Evolutionary conservation across 2,329 filamentous ascomycete genomes (phyloP).

Genomic region (Nothopassalora personata): DNA sequence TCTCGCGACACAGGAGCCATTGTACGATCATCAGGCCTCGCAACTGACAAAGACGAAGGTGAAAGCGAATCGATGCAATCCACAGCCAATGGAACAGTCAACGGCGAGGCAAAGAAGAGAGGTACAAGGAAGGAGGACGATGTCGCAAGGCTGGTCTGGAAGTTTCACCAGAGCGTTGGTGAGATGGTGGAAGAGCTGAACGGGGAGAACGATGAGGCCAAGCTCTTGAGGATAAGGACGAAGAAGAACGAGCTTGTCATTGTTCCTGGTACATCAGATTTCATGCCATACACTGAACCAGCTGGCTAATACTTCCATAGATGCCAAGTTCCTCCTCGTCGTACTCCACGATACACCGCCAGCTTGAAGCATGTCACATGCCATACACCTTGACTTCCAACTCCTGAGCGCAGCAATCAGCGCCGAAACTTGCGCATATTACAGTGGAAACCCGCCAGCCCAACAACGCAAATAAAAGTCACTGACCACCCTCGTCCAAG

Average conservation of each 20-base stretch:
- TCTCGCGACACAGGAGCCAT: conserved; percentile 68
- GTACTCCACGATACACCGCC: conserved; percentile 77
- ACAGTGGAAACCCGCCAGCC: neutral
- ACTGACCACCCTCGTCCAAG: neutral
- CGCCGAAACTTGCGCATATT: neutral
- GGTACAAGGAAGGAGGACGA: conserved; percentile 56
- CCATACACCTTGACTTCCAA: too few species aligned
- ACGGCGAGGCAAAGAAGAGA: conserved; percentile 31
- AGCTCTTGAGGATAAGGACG: conserved; percentile 69
- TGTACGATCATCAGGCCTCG: conserved; percentile 66
- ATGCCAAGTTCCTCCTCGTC: conserved; percentile 70
- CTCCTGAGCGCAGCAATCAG: neutral
- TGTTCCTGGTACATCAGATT: conserved; percentile 53
- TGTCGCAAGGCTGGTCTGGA: conserved; percentile 70
- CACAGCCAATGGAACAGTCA: conserved; percentile 15
- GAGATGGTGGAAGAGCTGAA: conserved; percentile 68
- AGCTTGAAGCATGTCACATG: conserved; percentile 42
- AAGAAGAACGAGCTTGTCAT: conserved; percentile 81
- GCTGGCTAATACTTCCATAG: conserved; percentile 31
- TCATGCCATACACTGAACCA: neutral
- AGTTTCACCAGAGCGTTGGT: conserved; percentile 65
- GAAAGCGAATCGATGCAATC: conserved; percentile 37
- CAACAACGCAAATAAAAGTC: neutral
- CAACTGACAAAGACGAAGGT: conserved; percentile 53
- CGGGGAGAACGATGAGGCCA: conserved; percentile 71